These are phyloP conservation scores for Solanum corneliomulleri DNA, from an alignment of 257 asterid genomes.

Conservation along the genomic window DNA sequence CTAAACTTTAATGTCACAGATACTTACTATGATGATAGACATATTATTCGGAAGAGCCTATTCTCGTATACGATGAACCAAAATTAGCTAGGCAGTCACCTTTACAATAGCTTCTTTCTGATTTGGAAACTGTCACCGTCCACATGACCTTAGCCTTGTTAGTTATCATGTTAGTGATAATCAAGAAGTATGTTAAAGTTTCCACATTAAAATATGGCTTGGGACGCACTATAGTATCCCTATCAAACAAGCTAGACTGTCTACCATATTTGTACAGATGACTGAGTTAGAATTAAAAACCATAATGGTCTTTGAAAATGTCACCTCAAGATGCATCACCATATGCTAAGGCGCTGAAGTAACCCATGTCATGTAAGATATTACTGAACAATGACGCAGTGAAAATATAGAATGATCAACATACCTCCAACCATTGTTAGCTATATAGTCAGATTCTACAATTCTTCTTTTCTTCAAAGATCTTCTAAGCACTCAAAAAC, in stretches of 20 bases:
- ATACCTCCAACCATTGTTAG: too few relatives aligned
- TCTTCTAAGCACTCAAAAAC: too few relatives aligned
- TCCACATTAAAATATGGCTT: not conserved
- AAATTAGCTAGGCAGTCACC: not conserved
- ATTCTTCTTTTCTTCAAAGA: too few relatives aligned
- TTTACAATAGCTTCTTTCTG: not conserved
- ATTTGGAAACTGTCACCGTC: not conserved
- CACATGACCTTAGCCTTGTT: not conserved
- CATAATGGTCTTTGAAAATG: too few relatives aligned
- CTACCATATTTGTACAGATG: not conserved
- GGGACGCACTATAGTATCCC: not conserved
- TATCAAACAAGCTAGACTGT: not conserved
- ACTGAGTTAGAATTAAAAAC: not conserved
- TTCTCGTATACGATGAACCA: not conserved
- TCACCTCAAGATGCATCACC: not conserved
- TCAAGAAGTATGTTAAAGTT: not conserved
- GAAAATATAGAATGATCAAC: too few relatives aligned
- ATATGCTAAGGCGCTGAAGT: not conserved
- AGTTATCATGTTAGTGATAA: not conserved
- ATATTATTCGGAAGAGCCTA: not conserved
- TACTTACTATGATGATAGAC: not conserved
- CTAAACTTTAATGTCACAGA: not conserved
- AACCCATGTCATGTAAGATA: not conserved
- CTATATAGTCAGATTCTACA: too few relatives aligned
- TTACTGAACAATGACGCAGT: too few relatives aligned